These are phyloP conservation scores for Schoenoplectus triqueter DNA, from an alignment of 202 grass and related monocot genomes.

Conservation along the genomic window DNA sequence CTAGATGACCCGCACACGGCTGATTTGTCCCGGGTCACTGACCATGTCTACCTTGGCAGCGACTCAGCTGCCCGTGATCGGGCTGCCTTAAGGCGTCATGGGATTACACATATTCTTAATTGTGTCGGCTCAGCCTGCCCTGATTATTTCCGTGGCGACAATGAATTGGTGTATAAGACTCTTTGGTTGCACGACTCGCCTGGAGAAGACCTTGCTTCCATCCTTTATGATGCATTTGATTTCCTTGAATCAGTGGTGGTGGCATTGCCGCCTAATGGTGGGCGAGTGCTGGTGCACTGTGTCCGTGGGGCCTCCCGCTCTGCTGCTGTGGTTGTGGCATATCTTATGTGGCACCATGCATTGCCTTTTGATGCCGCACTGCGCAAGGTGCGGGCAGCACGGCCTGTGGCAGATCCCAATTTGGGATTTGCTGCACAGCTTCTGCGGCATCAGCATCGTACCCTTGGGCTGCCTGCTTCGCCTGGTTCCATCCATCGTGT, in stretches of 20 bases:
- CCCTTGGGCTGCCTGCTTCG: slow-evolving; percentile 27
- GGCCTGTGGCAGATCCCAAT: slow-evolving; percentile 51
- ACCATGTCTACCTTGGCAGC: slow-evolving; percentile 55
- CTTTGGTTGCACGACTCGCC: slow-evolving; percentile 65
- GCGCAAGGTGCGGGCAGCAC: slow-evolving; percentile 39
- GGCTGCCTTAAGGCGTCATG: slow-evolving; percentile 44
- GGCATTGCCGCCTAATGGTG: slow-evolving; percentile 30
- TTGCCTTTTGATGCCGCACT: slow-evolving; percentile 48
- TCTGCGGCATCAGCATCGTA: slow-evolving; percentile 42
- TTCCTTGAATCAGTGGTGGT: slow-evolving; percentile 47
- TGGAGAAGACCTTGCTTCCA: slow-evolving; percentile 50
- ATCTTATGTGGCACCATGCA: slow-evolving; percentile 55
- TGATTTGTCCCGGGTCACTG: slow-evolving; percentile 46
- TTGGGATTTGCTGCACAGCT: slow-evolving; percentile 60
- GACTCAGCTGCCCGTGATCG: slow-evolving; percentile 53
- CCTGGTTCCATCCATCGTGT: slow-evolving; percentile 39
- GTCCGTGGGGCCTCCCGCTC: slow-evolving; percentile 51
- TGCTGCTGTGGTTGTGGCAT: slow-evolving; percentile 51
- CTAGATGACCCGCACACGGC: slow-evolving; percentile 17
- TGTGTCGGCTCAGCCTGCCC: slow-evolving; percentile 52
- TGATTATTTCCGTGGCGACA: slow-evolving; percentile 49
- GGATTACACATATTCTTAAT: slow-evolving; percentile 62
- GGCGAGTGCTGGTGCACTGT: slow-evolving; percentile 56
- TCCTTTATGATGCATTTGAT: slow-evolving; percentile 59
- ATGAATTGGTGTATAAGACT: slow-evolving; percentile 45